Base-by-base conservation (phyloP, 2,329 filamentous ascomycete genomes). In the Pyrenophora teres region DNA sequence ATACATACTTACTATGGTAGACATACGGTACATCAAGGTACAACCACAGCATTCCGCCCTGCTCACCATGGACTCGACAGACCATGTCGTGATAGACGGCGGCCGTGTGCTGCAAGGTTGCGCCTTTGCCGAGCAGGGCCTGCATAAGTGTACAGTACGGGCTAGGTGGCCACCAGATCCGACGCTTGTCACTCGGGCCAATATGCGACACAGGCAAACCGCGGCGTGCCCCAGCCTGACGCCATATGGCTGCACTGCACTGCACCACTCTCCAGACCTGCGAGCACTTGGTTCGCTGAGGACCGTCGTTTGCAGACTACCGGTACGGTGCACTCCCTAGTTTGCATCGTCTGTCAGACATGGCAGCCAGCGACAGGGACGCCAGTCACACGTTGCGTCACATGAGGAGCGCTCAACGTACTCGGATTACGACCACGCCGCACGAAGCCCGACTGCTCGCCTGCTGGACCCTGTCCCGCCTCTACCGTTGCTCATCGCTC, bases 121-220 rank as follows among this genome's bases (percentile, higher is more conserved):
- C 54, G 45, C 46, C 59, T 57, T 54, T 61, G 60, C 60, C 59
- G 59, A 63, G 62, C 53, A 57, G 30, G 13, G 42, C 56, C 46
- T 55, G 59, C 64, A 62, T 54, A 40, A 13, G 27, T 7, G 2
- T 30, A 59, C 54, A 21, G 3, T 21, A 15, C 15, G 19, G 19
- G 5, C 19, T 59, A 65, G 54, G 55, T 54, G 51, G 50, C 27
- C 57, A 54, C 64, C 51, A 61, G 61, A 62, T 59, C 60, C 57
- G 54, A 60, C 50, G 50, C 55, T 52, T 53, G 51, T 49, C 49
- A 44, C 52, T 60, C 60, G 58, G 64, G 63, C 60, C 56, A 69
- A 63, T 59, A 59, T 62, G 56, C 54, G 60, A 64, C 65, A 59
- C 57, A 50, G 50, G 43, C 58, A 58, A 13, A 49, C 43, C 36